These are phyloP conservation scores for Capronia epimyces DNA, from an alignment of 2,329 filamentous ascomycete genomes.

Conservation along the genomic window DNA sequence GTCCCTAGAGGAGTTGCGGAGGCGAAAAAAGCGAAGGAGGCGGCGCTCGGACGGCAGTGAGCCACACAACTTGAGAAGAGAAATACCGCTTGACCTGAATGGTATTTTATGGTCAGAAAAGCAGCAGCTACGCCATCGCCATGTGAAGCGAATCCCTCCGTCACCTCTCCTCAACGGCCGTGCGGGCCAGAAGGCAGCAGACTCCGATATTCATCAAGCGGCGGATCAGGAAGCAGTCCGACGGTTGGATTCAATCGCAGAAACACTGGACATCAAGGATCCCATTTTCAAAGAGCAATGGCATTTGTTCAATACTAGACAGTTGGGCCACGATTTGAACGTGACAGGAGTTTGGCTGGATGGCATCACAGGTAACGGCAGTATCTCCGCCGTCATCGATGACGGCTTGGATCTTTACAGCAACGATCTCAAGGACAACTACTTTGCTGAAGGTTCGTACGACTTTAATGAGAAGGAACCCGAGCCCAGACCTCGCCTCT, in stretches of 20 bases:
- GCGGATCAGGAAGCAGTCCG: slow-evolving; percentile 45
- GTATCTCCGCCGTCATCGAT: slow-evolving; percentile 89
- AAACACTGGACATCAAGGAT: slow-evolving; percentile 69
- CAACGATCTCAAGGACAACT: slow-evolving; percentile 85
- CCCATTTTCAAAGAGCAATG: slow-evolving; percentile 93
- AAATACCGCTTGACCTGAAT: slow-evolving; percentile 56
- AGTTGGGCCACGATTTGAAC: slow-evolving; percentile 86
- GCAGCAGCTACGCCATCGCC: slow-evolving; percentile 57
- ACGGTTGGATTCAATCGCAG: slow-evolving; percentile 57
- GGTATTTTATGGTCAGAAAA: slow-evolving; percentile 74
- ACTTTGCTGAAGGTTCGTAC: slow-evolving; percentile 85
- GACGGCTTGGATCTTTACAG: slow-evolving; percentile 96
- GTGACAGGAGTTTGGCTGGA: slow-evolving; percentile 90
- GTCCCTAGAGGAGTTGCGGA: slow-evolving; percentile 49
- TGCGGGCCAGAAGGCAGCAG: slow-evolving; percentile 1
- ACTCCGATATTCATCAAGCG: slow-evolving; percentile 7
- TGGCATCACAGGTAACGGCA: slow-evolving; percentile 81
- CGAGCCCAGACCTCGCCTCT: slow-evolving; percentile 74
- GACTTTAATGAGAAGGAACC: slow-evolving; percentile 86
- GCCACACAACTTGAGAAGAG: background rate
- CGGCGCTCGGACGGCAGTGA: background rate
- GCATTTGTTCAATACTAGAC: slow-evolving; percentile 81
- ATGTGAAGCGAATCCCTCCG: slow-evolving; percentile 55
- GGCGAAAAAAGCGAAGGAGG: slow-evolving; percentile 37
- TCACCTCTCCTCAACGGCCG: slow-evolving; percentile 29